A percentile compares a stretch with the other conserved stretches of the same genome.
These are phyloP conservation scores for Starmera dryadoides DNA, from an alignment of 805 yeast genomes.

Conservation along the genomic window DNA sequence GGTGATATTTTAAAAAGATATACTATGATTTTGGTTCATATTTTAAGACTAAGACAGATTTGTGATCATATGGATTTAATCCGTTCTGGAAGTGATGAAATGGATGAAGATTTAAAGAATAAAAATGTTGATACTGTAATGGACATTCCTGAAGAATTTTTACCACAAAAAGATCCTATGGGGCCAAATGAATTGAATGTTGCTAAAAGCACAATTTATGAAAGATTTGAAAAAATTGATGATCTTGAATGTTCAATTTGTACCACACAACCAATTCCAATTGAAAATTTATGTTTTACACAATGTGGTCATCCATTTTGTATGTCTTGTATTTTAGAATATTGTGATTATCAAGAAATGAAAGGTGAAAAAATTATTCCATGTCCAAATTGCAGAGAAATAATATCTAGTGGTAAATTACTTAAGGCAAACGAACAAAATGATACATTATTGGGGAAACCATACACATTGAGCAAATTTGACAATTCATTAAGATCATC, in stretches of 20 bases:
- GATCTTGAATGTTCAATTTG: slow-evolving; percentile 82
- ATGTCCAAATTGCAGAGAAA: slow-evolving; percentile 74
- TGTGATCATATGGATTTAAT: slow-evolving; percentile 80
- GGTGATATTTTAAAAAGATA: slow-evolving; percentile 71
- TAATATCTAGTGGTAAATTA: slow-evolving; percentile 42
- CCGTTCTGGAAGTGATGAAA: slow-evolving; percentile 32
- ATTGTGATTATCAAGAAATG: slow-evolving; percentile 57
- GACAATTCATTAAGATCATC: slow-evolving; percentile 45
- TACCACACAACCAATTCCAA: slow-evolving; percentile 54
- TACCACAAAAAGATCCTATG: slow-evolving; percentile 4
- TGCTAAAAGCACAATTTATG: slow-evolving; percentile 20
- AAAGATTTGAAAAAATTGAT: slow-evolving; percentile 24
- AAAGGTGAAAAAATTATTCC: slow-evolving; percentile 31
- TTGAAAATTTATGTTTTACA: slow-evolving; percentile 49
- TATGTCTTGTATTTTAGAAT: slow-evolving; percentile 62
- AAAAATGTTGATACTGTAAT: background rate
- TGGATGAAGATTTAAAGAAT: slow-evolving; percentile 36
- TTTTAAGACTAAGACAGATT: slow-evolving; percentile 75
- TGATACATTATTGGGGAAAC: slow-evolving; percentile 14
- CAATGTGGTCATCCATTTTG: slow-evolving; percentile 83
- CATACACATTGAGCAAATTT: slow-evolving; percentile 13
- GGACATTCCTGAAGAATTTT: slow-evolving; percentile 15
- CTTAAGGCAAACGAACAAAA: slow-evolving; percentile 20
- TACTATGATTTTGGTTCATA: slow-evolving; percentile 74
- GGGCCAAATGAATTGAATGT: slow-evolving; percentile 9